A percentile compares a stretch with the other conserved stretches of the same genome.
phyloP scores from a whole-genome alignment of 2,329 filamentous ascomycete genomes.

The Fusarium domesticum region DNA sequence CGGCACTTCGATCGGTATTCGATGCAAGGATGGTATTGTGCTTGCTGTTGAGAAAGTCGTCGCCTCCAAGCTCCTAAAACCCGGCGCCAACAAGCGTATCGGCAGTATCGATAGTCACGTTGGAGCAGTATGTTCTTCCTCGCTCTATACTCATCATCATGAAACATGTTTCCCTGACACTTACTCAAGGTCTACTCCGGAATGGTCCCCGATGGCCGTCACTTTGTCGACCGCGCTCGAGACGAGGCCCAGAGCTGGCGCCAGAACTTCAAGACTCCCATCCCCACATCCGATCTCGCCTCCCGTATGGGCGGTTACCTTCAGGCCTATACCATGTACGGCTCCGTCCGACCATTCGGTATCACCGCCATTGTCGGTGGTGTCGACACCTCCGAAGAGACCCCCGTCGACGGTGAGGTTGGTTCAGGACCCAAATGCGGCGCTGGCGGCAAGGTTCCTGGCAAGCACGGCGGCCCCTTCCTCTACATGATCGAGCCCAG shows the following conservation, averaged over 20 bases:
- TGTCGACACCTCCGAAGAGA: conserved; percentile 84
- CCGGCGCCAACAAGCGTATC: conserved; percentile 95
- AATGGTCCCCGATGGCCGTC: conserved; percentile 89
- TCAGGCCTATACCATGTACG: conserved; percentile 96
- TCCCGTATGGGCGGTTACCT: conserved; percentile 93
- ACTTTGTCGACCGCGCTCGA: conserved; percentile 91
- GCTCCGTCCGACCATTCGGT: conserved; percentile 92
- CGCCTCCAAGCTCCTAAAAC: conserved; percentile 90
- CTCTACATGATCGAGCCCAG: conserved; percentile 99
- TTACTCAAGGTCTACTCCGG: conserved; percentile 77
- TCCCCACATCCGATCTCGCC: conserved; percentile 82
- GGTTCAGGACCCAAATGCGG: conserved; percentile 75
- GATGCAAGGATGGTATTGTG: conserved; percentile 95
- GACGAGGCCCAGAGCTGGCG: conserved; percentile 93
- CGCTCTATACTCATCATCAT: background rate
- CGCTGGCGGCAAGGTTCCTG: conserved; percentile 74
- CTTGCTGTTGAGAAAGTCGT: conserved; percentile 96
- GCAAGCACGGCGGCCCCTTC: conserved; percentile 80
- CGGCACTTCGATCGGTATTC: conserved; percentile 91
- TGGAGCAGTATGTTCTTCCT: conserved; percentile 70
- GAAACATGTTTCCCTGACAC: conserved; percentile 5
- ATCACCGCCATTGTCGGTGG: conserved; percentile 93
- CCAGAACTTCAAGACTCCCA: conserved; percentile 89
- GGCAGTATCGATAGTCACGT: conserved; percentile 90
- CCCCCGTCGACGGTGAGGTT: conserved; percentile 86